Base-by-base conservation (phyloP, 2,329 filamentous ascomycete species). In the Fonsecaea multimorphosa region DNA sequence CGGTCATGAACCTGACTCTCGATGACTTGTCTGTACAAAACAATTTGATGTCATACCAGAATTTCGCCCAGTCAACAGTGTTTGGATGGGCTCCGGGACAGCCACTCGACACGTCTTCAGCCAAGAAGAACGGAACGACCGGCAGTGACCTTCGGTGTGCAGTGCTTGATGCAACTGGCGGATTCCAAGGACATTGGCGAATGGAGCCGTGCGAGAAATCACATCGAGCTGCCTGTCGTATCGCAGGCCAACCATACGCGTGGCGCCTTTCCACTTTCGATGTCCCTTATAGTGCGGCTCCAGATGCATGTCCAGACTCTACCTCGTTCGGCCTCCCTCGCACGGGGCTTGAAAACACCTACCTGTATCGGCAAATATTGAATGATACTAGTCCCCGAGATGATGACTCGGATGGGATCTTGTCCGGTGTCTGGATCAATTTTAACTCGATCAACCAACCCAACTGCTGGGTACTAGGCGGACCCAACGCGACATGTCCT, bases 11-110 rank as follows among this genome's bases (percentile, higher is more conserved):
- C 72, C 72, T 74, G 24, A 86, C 86, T 0, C 77, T 89, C 1
- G 78, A 81, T 51, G 80, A 81, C 63, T 69, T 73, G 22, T 24
- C 53, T 3, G 61, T 36, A 14, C 58, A 64, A 14, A 70, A 75
- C 52, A 77, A 84, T 64, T 73, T 79, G 32, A 68, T 70, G 3
- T 67, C 74, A 19, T 67, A 72, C 9, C 79, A 80, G 3, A 88
- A 89, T 72, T 82, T 84, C 65, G 81, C 82, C 1, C 76, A 82
- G 52, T 80, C 80, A 12, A 78, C 83, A 0, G 78, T 86, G 9
- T 90, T 88, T 86, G 83, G 85, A 22, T 90, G 87, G 86, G 84
- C 81, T 1, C 74, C 79, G 0, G 80, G 80, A 11, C 80, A 90
- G 73, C 88, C 88, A 0, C 72, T 75, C 34, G 86, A 85, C 65